Evolutionary conservation across 2,329 filamentous ascomycete species (phyloP).

Genomic region (Mycosphaerella sp.): DNA sequence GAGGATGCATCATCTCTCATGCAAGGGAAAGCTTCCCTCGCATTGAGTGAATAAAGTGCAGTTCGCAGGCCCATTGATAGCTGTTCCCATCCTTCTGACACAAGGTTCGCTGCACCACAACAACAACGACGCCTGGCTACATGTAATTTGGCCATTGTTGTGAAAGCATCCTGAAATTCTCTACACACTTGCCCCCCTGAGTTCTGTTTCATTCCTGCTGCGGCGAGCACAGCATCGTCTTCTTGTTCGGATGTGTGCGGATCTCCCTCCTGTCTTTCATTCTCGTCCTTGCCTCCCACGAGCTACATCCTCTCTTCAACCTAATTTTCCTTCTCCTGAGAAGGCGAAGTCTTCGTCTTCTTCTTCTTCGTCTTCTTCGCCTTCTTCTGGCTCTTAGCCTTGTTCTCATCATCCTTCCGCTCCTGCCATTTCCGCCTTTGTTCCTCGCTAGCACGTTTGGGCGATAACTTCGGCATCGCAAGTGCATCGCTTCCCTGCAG

Average conservation of each 20-base stretch:
- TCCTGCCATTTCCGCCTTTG: not conserved
- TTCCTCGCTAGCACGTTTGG: not conserved
- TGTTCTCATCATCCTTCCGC: not conserved
- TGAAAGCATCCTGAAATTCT: not conserved
- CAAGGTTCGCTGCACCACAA: no score
- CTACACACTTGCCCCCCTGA: not conserved
- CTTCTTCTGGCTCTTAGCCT: not conserved
- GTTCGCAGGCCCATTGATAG: no score
- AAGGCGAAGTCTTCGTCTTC: not conserved
- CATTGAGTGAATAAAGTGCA: no score
- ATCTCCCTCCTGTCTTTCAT: not conserved
- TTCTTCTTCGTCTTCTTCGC: not conserved
- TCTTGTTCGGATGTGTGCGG: not conserved
- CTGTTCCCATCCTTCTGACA: no score
- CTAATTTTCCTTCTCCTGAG: not conserved
- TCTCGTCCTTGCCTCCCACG: not conserved
- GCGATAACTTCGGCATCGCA: not conserved
- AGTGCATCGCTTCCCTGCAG: constrained; percentile 16
- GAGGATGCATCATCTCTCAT: no score
- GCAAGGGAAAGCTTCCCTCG: no score
- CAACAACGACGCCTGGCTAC: no score
- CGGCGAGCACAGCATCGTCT: not conserved
- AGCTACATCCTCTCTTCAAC: not conserved
- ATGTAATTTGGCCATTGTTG: no score
- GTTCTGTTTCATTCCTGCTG: not conserved